phyloP scores from a whole-genome alignment of 306 rosid species.

The Elaeagnus macrophylla region DNA sequence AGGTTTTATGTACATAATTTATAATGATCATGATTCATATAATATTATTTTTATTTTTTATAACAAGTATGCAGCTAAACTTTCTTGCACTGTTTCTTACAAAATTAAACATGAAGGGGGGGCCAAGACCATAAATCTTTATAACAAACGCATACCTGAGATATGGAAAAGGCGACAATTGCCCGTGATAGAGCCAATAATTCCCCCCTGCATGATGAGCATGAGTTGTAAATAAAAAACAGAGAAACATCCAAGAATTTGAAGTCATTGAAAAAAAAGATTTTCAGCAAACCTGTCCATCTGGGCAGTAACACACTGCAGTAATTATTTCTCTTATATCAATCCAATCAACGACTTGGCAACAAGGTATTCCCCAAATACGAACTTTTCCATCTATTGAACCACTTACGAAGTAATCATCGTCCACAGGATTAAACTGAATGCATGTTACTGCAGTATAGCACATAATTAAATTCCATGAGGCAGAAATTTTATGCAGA shows the following conservation, averaged over 20 bases:
- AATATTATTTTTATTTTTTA: background rate
- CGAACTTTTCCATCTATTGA: constrained; percentile 98
- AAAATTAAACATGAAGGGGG: constrained; percentile 11
- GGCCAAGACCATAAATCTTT: background rate
- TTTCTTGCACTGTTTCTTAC: constrained; percentile 7
- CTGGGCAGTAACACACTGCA: constrained; percentile 85
- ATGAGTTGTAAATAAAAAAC: constrained; percentile 14
- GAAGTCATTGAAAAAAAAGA: constrained; percentile 13
- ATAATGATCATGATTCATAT: background rate
- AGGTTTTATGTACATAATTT: background rate
- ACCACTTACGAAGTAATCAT: constrained; percentile 86
- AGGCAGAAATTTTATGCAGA: constrained; percentile 8
- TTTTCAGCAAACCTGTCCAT: constrained; percentile 63
- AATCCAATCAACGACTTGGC: constrained; percentile 86
- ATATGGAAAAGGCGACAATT: constrained; percentile 61
- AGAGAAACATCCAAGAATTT: constrained; percentile 6
- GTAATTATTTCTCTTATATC: constrained; percentile 71
- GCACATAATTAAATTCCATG: constrained; percentile 20
- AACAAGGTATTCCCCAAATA: constrained; percentile 64
- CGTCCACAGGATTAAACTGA: constrained; percentile 90
- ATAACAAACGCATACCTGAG: constrained; percentile 47
- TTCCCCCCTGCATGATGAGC: constrained; percentile 56
- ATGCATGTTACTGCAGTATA: constrained; percentile 67
- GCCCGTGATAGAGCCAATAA: constrained; percentile 76
- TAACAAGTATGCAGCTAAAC: constrained; percentile 3